Percentiles rank a stretch among this genome's conserved stretches.
Evolutionary conservation across 257 asterid genomes (phyloP).

Genomic region (Fraxinus americana): DNA sequence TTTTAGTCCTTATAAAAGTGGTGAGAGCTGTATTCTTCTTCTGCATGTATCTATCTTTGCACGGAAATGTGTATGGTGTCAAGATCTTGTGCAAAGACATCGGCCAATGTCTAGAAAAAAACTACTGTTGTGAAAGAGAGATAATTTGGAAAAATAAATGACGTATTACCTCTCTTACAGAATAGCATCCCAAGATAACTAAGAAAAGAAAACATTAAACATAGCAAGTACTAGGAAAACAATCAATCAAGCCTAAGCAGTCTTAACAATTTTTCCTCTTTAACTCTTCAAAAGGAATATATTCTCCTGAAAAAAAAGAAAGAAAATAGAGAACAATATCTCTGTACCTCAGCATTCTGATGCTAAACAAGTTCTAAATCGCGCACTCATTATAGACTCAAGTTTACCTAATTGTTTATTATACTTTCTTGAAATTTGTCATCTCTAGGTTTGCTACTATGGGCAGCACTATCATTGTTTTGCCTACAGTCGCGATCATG

Average conservation of each 20-base stretch:
- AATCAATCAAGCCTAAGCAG: neutral
- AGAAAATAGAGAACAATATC: neutral
- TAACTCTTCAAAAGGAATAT: neutral
- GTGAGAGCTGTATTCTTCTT: neutral
- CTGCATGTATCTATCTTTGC: neutral
- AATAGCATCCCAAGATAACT: neutral
- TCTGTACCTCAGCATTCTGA: neutral
- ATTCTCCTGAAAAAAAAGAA: neutral
- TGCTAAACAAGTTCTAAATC: slow-evolving; percentile 9
- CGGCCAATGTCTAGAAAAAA: neutral
- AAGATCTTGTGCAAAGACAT: neutral
- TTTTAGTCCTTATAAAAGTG: neutral
- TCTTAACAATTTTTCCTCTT: neutral
- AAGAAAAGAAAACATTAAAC: neutral
- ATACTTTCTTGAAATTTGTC: neutral
- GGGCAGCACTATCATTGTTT: slow-evolving; percentile 99
- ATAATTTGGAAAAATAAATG: neutral
- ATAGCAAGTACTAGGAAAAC: neutral
- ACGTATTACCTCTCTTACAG: neutral
- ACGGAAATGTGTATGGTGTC: neutral
- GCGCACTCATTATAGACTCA: neutral
- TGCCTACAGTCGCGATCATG: slow-evolving; percentile 73
- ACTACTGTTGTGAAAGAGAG: neutral
- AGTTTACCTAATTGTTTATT: neutral
- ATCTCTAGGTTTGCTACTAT: slow-evolving; percentile 61